Evolutionary conservation across 768 basidiomycete species (phyloP).

Genomic region (Cantharellus cinnabarinus): DNA sequence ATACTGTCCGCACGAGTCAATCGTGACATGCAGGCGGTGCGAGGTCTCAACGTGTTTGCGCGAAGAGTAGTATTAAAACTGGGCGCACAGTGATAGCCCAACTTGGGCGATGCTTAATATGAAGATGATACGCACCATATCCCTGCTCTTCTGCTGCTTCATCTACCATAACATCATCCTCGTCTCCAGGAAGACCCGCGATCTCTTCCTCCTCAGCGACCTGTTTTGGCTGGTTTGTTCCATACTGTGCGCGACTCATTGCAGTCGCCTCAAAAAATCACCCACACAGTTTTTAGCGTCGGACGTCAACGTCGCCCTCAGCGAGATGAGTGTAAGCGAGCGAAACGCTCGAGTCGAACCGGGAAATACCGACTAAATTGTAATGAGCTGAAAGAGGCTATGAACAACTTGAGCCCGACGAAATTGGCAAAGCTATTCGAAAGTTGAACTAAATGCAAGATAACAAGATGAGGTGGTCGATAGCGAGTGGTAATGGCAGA

Average conservation of each 20-base stretch:
- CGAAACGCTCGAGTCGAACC: too few species aligned
- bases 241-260: neutral
- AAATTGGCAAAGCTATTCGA: too few species aligned
- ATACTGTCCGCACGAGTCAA: neutral
- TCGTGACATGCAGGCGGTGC: neutral
- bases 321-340: too few species aligned
- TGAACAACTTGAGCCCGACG: too few species aligned
- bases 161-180: neutral
- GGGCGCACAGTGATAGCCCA: neutral
- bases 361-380: too few species aligned
- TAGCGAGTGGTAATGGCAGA: too few species aligned
- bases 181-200: neutral
- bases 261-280: neutral
- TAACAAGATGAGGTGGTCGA: too few species aligned
- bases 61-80: neutral
- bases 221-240: neutral
- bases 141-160: neutral
- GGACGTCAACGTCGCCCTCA: too few species aligned
- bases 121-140: neutral
- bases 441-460: too few species aligned
- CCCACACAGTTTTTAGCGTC: too few species aligned
- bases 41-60: neutral
- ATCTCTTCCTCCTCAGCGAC: neutral
- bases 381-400: too few species aligned
- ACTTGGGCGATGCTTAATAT: neutral